These are phyloP conservation scores for Sclerotiophoma versabilis DNA, from an alignment of 2,329 filamentous ascomycete genomes.

Conservation along the genomic window DNA sequence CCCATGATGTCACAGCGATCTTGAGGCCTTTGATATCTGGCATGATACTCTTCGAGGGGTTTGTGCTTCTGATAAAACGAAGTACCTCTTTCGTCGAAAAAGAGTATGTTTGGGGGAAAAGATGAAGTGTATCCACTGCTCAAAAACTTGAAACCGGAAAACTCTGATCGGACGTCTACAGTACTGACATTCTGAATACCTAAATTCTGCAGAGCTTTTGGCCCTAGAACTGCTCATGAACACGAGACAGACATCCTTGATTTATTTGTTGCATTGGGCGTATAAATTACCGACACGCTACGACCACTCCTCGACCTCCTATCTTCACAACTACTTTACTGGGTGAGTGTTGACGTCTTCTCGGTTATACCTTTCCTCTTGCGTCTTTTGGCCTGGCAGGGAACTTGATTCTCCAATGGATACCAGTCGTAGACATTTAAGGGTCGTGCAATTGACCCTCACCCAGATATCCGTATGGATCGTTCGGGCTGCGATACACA, in stretches of 20 bases:
- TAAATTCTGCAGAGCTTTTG: background rate
- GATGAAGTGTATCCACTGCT: too few species aligned
- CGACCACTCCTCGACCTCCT: background rate
- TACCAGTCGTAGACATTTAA: background rate
- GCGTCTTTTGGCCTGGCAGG: background rate
- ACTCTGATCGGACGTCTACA: too few species aligned
- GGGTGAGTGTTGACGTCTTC: background rate
- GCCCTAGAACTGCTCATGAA: background rate
- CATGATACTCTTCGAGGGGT: slow-evolving; percentile 5
- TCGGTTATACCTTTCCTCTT: background rate
- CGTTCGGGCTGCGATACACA: too few species aligned
- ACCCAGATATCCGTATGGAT: too few species aligned
- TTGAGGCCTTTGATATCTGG: slow-evolving; percentile 12
- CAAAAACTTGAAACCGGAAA: too few species aligned
- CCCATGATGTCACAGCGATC: slow-evolving; percentile 44
- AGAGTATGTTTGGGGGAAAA: too few species aligned
- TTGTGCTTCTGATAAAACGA: too few species aligned
- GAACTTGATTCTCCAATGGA: background rate
- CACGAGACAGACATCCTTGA: background rate
- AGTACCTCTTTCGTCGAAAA: too few species aligned
- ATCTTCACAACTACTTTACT: background rate
- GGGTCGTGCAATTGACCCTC: too few species aligned
- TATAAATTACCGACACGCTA: background rate
- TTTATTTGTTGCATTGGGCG: background rate
- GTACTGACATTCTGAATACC: too few species aligned